Percentiles rank a stretch among this genome's conserved stretches.
Evolutionary conservation across 192 early-diverging fungal species (phyloP).

Genomic region (Backusella tuberculispora): DNA sequence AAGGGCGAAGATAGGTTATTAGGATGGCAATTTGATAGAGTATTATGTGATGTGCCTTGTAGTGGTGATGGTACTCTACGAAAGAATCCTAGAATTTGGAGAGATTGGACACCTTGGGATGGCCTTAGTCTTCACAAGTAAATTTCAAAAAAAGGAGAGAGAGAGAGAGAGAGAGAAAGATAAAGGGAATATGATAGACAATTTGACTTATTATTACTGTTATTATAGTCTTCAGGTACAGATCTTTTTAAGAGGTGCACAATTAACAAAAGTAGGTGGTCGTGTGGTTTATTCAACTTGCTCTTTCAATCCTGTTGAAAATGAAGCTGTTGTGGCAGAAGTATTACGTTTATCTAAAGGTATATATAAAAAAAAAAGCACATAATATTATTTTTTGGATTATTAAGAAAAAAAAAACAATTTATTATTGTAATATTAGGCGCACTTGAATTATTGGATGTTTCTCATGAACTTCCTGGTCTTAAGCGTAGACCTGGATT

Average conservation of each 20-base stretch:
- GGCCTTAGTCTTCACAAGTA: constrained; percentile 78
- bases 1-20: not conserved
- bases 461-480: constrained; percentile 74
- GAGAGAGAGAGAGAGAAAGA: not conserved
- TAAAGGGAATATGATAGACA: not conserved
- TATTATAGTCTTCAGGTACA: constrained; percentile 69
- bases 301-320: constrained; percentile 97
- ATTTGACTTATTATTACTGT: not conserved
- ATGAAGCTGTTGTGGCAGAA: constrained; percentile 93
- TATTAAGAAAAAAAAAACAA: not conserved
- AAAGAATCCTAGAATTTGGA: constrained; percentile 94
- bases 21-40: constrained; percentile 85
- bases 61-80: constrained; percentile 96
- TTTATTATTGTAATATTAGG: constrained; percentile 23
- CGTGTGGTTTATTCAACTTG: constrained; percentile 98
- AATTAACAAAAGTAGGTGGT: constrained; percentile 89
- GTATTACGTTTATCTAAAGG: constrained; percentile 63
- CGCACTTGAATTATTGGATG: constrained; percentile 85
- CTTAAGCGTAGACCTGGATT: constrained; percentile 85
- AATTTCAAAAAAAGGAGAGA: not conserved
- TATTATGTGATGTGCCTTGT: constrained; percentile 97
- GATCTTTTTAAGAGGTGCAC: constrained; percentile 86
- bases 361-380: not conserved
- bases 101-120: constrained; percentile 75
- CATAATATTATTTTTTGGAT: too few relatives aligned